These are phyloP conservation scores for Saccharomycopsis sp. DNA, from an alignment of 805 yeast genomes.

Conservation along the genomic window DNA sequence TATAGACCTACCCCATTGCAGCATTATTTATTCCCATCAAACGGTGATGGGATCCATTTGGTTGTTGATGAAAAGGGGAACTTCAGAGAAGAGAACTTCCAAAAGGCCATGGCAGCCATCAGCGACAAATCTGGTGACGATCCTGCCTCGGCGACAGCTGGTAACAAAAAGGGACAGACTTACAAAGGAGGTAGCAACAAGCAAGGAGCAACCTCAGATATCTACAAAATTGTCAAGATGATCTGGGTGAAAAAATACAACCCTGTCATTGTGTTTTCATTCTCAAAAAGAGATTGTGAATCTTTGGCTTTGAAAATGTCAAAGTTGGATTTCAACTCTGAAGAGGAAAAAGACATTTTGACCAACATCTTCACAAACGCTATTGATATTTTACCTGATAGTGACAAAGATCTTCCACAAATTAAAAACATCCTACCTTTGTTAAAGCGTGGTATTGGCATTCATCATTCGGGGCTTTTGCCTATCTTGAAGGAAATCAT, in stretches of 20 bases:
- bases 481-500: slow-evolving; percentile 92
- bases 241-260: slow-evolving; percentile 93
- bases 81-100: slow-evolving; percentile 95
- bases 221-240: slow-evolving; percentile 94
- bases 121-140: slow-evolving; percentile 79
- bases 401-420: slow-evolving; percentile 89
- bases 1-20: slow-evolving; percentile 98
- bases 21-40: slow-evolving; percentile 96
- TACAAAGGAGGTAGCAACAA: slow-evolving; percentile 87
- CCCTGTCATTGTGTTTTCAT: slow-evolving; percentile 98
- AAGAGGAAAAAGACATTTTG: slow-evolving; percentile 87
- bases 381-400: slow-evolving; percentile 75
- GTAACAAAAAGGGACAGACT: slow-evolving; percentile 70
- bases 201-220: slow-evolving; percentile 69
- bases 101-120: slow-evolving; percentile 94
- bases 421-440: slow-evolving; percentile 86
- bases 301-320: slow-evolving; percentile 91
- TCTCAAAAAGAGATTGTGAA: slow-evolving; percentile 95
- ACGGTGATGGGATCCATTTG: slow-evolving; percentile 94
- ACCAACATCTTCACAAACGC: slow-evolving; percentile 89
- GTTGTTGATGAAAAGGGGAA: slow-evolving; percentile 97
- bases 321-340: slow-evolving; percentile 86
- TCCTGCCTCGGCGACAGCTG: slow-evolving; percentile 52
- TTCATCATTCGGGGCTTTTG: slow-evolving; percentile 92
- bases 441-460: slow-evolving; percentile 91